Evolutionary conservation across 1,139 yeast species (phyloP), one percentile per base, ranked within the genome.

Genomic region (Saccharomyces hybrid): DNA sequence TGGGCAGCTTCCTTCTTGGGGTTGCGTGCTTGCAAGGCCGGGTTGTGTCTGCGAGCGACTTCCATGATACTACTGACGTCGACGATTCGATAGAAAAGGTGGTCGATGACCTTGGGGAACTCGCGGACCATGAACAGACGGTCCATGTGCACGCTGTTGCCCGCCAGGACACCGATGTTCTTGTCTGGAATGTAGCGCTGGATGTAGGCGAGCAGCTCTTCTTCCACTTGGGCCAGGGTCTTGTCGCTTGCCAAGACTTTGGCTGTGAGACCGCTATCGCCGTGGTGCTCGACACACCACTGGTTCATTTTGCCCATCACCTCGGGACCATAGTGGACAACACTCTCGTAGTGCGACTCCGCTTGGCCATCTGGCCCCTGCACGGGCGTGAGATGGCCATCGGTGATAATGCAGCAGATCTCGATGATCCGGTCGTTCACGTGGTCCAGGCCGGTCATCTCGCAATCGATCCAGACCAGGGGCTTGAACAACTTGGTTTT

Each of bases 131-230:
- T 80, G 71, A 93, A 95, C 56, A 86, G 77, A 57, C 90, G 80
- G 70, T 95, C 99, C 84, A 89, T 86, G 69, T 95, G 97, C 27
- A 95, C 83, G 0, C 96, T 80, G 65, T 91, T 93, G 1, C 99
- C 99, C 0, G 96, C 96, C 57, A 95, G 72, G 0, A 93, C 71
- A 0, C 88, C 97, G 3, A 70, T 66, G 6, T 80, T 75, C 16
- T 75, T 72, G n/a, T 74, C 76, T 1, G 81, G 80, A 11, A 88
- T 76, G 62, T 78, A 80, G 58, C 74, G 74, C 59, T 77, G 70
- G 50, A 95, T 73, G 67, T 88, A 93, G 4, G 67, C 75, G 53
- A 84, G 69, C 52, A 95, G 71, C 59, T 85, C 91, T 0, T 61
- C 55, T 60, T 89, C 86, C 0, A 88, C 97, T 48, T 78, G 75